Evolutionary conservation across 768 basidiomycete genomes (phyloP).

Genomic region (Kondoa subrosea): DNA sequence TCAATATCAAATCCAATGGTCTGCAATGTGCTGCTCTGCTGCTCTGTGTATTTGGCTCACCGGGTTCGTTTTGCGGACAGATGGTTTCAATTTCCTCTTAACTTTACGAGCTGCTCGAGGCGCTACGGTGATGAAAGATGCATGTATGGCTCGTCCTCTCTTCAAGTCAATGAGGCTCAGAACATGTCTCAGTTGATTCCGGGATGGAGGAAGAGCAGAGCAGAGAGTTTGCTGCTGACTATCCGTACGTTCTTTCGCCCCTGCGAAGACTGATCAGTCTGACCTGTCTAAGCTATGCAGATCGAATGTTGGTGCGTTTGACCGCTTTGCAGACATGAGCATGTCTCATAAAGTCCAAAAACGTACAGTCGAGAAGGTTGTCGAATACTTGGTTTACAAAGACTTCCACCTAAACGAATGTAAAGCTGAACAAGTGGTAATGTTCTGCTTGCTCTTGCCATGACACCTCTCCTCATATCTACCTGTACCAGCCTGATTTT

Average conservation of each 20-base stretch:
- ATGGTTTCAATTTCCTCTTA: background rate
- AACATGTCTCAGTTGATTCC: background rate
- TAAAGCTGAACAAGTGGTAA: background rate
- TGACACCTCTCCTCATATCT: background rate
- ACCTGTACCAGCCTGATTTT: background rate
- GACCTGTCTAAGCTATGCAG: background rate
- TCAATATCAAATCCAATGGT: background rate
- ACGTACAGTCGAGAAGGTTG: slow-evolving; percentile 1
- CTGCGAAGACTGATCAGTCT: too few species aligned
- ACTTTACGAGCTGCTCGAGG: background rate
- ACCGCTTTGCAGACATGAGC: background rate
- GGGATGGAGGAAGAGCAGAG: background rate
- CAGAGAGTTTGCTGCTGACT: background rate
- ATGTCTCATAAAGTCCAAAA: background rate
- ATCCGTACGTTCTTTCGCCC: background rate
- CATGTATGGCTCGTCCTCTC: background rate
- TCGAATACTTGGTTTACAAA: slow-evolving; percentile 7
- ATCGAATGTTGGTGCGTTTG: background rate
- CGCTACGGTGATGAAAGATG: background rate
- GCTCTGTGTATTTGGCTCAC: background rate
- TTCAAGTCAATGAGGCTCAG: background rate
- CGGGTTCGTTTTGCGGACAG: background rate
- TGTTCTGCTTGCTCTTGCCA: background rate
- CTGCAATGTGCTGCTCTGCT: too few species aligned
- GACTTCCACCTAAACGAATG: background rate